Conservation (phyloP, 2,329 filamentous ascomycete genomes). For the Sordariomycetes sp. region DNA sequence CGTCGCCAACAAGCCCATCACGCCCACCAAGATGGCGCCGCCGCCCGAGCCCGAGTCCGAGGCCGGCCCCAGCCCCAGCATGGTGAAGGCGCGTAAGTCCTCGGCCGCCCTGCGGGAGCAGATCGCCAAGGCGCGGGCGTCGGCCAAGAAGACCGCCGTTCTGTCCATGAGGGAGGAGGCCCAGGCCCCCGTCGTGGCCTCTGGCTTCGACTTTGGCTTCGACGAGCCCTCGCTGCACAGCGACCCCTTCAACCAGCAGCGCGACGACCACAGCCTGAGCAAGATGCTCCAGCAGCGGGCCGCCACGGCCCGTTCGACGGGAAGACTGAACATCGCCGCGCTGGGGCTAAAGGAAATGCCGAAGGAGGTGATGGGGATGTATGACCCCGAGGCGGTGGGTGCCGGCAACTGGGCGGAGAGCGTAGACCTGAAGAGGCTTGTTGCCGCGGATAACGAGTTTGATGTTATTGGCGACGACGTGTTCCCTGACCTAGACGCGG, state of each 20-base stretch:
- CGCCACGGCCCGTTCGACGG: slow-evolving; percentile 61
- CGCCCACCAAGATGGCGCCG: not conserved
- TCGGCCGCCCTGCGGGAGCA: slow-evolving; percentile 77
- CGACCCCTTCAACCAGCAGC: slow-evolving; percentile 62
- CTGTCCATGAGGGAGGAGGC: slow-evolving; percentile 14
- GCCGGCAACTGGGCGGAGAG: slow-evolving; percentile 78
- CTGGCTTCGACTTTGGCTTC: slow-evolving; percentile 28
- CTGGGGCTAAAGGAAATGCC: slow-evolving; percentile 74
- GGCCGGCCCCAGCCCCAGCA: not conserved
- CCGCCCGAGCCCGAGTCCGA: slow-evolving; percentile 3
- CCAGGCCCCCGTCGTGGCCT: not conserved
- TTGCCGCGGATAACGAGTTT: slow-evolving; percentile 85
- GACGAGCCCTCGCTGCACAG: slow-evolving; percentile 9
- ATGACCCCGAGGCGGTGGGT: slow-evolving; percentile 62
- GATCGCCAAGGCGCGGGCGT: slow-evolving; percentile 86
- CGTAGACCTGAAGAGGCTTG: slow-evolving; percentile 74
- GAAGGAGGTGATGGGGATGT: slow-evolving; percentile 79
- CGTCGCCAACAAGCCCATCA: slow-evolving; percentile 6
- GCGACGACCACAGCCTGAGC: slow-evolving; percentile 45
- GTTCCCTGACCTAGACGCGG: slow-evolving; percentile 63
- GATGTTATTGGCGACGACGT: slow-evolving; percentile 60
- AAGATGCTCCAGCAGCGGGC: slow-evolving; percentile 67
- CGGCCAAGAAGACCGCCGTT: slow-evolving; percentile 46
- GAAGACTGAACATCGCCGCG: slow-evolving; percentile 79
- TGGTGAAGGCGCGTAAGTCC: slow-evolving; percentile 42